Evolutionary conservation across 2,329 filamentous ascomycete species (phyloP), one percentile per base, ranked within the genome.

Genomic region (Penicillium sp.): DNA sequence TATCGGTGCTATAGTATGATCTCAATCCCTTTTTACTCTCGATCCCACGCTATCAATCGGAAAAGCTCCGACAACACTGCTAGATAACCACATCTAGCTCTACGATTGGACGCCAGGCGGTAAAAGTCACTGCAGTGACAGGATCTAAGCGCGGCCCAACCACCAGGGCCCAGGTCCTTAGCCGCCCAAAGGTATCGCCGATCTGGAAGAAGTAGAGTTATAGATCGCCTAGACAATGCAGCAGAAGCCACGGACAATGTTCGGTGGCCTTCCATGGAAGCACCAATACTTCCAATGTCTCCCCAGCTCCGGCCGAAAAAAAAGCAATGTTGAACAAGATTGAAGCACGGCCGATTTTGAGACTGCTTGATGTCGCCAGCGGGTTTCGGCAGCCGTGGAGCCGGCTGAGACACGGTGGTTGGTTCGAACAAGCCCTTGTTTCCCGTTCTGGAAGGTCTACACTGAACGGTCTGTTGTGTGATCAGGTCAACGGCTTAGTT

Each of bases 91-190:
- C 5, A 27, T 48, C 48, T n/a, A 45, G 57, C 39, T 46, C 14
- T 33, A 37, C 33, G 51, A 61, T 50, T 64, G 64, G 61, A 43
- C 35, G 7, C 19, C 16, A 13, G 10, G 39, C 21, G 9, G 48
- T 52, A 53, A 46, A 52, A 61, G 44, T 48, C 51, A 54, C 50
- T 53, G 35, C 39, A 48, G 39, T 54, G 57, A 56, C 51, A 53
- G n/a, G 48, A 50, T 48, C 57, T 64, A 62, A 59, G 60, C 54
- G 60, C 56, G 59, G 58, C 55, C 58, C 57, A 59, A 58, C 55
- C 44, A 59, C 48, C 55, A 53, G 58, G 51, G 41, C 47, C 51
- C 27, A 61, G 55, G 52, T 57, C 43, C 48, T 33, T 57, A 59
- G 39, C 59, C 57, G 58, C 54, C 35, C 45, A 57, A 41, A 45